Base-by-base conservation (phyloP, 2,329 filamentous ascomycete genomes). In the Penicillium sp. region DNA sequence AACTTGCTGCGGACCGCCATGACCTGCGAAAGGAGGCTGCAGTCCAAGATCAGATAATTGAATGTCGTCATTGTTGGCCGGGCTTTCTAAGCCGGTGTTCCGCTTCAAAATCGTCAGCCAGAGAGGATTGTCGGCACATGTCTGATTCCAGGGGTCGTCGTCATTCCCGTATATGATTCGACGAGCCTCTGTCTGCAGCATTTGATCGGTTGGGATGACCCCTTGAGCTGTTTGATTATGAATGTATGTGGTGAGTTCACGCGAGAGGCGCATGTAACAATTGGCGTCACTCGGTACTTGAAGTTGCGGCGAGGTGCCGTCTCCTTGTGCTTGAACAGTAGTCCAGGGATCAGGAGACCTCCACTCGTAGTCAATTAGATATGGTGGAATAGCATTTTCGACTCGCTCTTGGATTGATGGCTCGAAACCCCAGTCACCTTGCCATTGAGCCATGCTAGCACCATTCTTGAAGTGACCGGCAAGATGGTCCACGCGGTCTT, bases 101-200 rank as follows among this genome's bases (percentile, higher is more conserved):
- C 76, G 76, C 65, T 82, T 82, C 55, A 82, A 66, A 28, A 80
- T 68, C 58, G 75, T 75, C 11, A 82, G 70, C 80, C 80, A 82
- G 10, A 76, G 68, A n/a, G 76, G 70, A 53, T 81, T 81, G 63
- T 81, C 80, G 7, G 80, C 80, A 58, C 78, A 78, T 4, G 80
- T 81, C 68, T 80, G 75, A 54, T 78, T 76, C 74, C 75, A 78
- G n/a, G 68, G 69, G 37, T 77, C 75, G 57, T 74, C 69, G 58
- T 74, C 69, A 16, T 53, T 67, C 13, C 69, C 73, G 56, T 77
- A 78, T 49, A 78, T 72, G 7, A 76, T 66, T 55, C 62, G 65
- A 42, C 75, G 75, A 49, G 65, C 75, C 60, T 77, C 69, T 25
- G 75, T 68, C 63, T 78, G 75, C 43, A 78, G 63, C 71, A 74